Conservation (phyloP, 768 basidiomycete species). For the Phlebiopsis gigantea region DNA sequence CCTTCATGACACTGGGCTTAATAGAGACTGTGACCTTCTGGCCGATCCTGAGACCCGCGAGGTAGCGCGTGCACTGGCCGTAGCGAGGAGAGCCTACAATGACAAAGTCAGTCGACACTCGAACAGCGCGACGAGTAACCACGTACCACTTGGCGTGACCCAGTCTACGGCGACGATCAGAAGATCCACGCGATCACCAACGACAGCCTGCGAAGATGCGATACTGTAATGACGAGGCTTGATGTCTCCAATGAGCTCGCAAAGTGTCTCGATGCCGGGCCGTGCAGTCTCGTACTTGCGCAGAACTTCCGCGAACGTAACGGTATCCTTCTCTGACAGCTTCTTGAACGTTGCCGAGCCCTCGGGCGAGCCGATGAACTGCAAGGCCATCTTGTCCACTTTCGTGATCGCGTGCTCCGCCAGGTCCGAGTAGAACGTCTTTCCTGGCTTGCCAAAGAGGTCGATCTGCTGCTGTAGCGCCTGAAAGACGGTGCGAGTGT, state of each 20-base stretch:
- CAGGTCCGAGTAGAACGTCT: conserved; percentile 90
- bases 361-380: conserved; percentile 92
- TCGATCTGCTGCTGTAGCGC: conserved; percentile 95
- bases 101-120: background rate
- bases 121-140: background rate
- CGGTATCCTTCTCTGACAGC: conserved; percentile 89
- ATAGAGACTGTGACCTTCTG: conserved; percentile 96
- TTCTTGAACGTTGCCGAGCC: conserved; percentile 93
- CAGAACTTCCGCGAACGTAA: conserved; percentile 88
- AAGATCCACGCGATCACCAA: conserved; percentile 91
- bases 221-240: conserved; percentile 99
- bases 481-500: conserved; percentile 94
- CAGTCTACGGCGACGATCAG: conserved; percentile 97
- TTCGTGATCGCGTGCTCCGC: conserved; percentile 65
- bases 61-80: conserved; percentile 96
- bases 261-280: conserved; percentile 79
- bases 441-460: conserved; percentile 92
- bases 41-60: conserved; percentile 75
- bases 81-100: conserved; percentile 63
- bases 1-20: conserved; percentile 99
- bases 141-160: conserved; percentile 76
- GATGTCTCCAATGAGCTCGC: conserved; percentile 89
- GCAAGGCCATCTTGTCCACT: conserved; percentile 72
- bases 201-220: conserved; percentile 90
- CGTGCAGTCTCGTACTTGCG: conserved; percentile 69